Evolutionary conservation across 2,329 filamentous ascomycete species (phyloP), one percentile per base, ranked within the genome.

Genomic region (Diaporthe aspalathi): DNA sequence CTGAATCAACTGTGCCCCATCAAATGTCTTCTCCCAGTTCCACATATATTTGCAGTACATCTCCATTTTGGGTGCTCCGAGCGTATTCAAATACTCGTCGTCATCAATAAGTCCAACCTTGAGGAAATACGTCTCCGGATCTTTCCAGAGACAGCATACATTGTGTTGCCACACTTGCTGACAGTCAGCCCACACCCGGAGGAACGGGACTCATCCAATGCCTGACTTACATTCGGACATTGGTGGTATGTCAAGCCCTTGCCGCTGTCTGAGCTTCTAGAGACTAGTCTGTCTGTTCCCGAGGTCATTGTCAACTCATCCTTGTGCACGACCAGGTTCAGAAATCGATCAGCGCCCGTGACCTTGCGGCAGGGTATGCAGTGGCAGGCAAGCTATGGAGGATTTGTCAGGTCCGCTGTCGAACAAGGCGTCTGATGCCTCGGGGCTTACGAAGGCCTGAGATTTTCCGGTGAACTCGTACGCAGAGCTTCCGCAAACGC

Each of bases 341-440:
- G 17, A 20, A 65, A 68, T 11, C 70, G 40, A 49, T 68, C 54
- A 43, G 70, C 54, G 47, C 70, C 70, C 17, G 45, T 68, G n/a
- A 67, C 67, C 38, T 71, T 71, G 63, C 70, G 70, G 47, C 70
- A 71, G 22, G 65, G 50, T 17, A 62, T 63, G 35, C 70, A 71
- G 14, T 54, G 70, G 45, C 65, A 71, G 14, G 70, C 63, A 24
- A 68, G 24, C 70, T 71, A 40, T 24, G 17, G 12, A 16, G 3
- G 17, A 11, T 12, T 20, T 24, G 45, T 65, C 60, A 65, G 60
- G n/a, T 50, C 7, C 17, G 45, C 14, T 35, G 5, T 38, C 14
- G 20, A 38, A 38, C n/a, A 24, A 14, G 8, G 29, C 12, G 43
- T 20, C 4, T 20, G n/a, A 8, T 35, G 27, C 24, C 16, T 62